Base-by-base conservation (phyloP, 768 basidiomycete species). In the Termitomyces sp. region DNA sequence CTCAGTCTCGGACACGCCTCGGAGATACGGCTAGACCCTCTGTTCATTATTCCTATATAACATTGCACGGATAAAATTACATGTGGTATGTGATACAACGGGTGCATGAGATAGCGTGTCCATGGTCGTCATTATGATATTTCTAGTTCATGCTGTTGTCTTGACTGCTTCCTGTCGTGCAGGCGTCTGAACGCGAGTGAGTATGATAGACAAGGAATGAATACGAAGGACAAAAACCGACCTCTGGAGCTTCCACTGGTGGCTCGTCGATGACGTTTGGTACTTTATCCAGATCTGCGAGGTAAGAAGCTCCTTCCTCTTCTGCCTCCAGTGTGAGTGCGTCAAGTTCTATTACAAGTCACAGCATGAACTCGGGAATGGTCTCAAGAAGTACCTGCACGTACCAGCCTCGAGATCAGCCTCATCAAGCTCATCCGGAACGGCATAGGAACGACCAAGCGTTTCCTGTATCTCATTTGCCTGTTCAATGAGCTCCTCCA, bases 381-480 rank as follows among this genome's bases (percentile, higher is more conserved):
- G 16, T 37, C 9, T 22, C 16, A 11, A 37, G 8, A 63, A n/a
- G 27, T 18, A 33, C 44, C 7, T 30, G 22, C 50, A 68, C 83
- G 50, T 67, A 90, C 96, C 96, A 47, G 97, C 97, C 79, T 98
- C 90, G 4, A 99, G 80, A 72, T 98, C 97, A 8, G 91, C 93
- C 71, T 99, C 97, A 73, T 99, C 97, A 24, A 99, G 79, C 71
- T 98, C 97, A 64, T 99, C 97, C 16, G 97, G 97, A 0, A 98
- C 92, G 15, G 89, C 92, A 72, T 99, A 99, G 24, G 94, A 95
- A 62, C 96, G 80, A 18, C 91, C 93, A 24, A 99, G 77, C 22
- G 89, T 85, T 72, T 98, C 97, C 68, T 98, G 96, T 59, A 99
- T 93, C 72, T 99, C 97, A 67, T 98, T 98, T 11, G 95, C 92